Conservation (phyloP, 2,329 filamentous ascomycete species). For the Apiospora arundinis region DNA sequence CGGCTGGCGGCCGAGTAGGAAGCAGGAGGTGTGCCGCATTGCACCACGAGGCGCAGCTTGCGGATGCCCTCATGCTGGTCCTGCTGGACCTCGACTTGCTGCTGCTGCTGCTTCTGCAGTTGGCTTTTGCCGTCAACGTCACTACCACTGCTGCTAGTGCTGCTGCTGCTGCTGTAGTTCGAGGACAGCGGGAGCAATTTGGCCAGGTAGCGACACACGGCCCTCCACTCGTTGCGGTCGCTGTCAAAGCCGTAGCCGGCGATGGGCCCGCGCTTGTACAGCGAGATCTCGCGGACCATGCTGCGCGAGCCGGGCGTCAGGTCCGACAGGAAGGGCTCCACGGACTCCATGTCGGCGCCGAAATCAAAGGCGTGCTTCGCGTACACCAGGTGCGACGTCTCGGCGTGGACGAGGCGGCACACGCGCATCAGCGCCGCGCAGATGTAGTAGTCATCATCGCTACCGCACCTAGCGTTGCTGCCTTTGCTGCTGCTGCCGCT, state of each 20-base stretch:
- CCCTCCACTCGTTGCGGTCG: constrained; percentile 60
- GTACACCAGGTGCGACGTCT: constrained; percentile 64
- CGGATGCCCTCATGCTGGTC: constrained; percentile 36
- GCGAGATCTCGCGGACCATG: constrained; percentile 54
- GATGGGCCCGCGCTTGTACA: constrained; percentile 62
- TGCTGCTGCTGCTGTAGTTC: not conserved
- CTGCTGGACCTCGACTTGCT: not conserved
- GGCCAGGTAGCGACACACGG: constrained; percentile 55
- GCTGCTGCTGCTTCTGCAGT: not conserved
- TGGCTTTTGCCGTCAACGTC: not conserved
- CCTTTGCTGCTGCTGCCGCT: not conserved
- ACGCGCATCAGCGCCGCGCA: constrained; percentile 54
- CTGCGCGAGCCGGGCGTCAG: constrained; percentile 55
- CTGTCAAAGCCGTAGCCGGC: constrained; percentile 61
- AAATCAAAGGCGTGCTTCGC: constrained; percentile 64
- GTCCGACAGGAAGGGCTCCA: constrained; percentile 65
- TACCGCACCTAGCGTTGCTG: not conserved
- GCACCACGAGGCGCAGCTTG: constrained; percentile 57
- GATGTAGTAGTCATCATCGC: constrained; percentile 35
- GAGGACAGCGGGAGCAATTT: not conserved
- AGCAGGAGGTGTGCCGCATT: constrained; percentile 61
- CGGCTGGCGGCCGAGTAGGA: not conserved
- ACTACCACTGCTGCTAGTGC: not conserved
- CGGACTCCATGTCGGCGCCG: constrained; percentile 63
- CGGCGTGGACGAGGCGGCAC: constrained; percentile 56